Percentiles rank a stretch among this genome's conserved stretches.
Evolutionary conservation across 2,329 filamentous ascomycete species (phyloP).

Genomic region (Alternaria ethzedia): DNA sequence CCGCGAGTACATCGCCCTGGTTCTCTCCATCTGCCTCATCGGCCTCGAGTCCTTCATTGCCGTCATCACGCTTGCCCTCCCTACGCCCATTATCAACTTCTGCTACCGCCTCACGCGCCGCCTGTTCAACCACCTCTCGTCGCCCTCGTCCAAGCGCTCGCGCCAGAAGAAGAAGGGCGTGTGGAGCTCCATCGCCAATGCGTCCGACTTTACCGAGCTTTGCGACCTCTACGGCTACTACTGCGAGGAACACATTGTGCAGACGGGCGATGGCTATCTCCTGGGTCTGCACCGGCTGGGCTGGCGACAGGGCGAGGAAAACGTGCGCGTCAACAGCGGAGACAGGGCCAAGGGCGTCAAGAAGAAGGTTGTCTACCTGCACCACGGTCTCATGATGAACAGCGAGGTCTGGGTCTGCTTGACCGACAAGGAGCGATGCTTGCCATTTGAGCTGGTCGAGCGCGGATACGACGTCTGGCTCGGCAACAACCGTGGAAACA

Average conservation of each 20-base stretch:
- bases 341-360: constrained; percentile 60
- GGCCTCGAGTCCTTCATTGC: constrained; percentile 82
- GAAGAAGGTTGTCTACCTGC: constrained; percentile 91
- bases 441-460: constrained; percentile 89
- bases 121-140: constrained; percentile 79
- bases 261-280: constrained; percentile 92
- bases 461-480: constrained; percentile 96
- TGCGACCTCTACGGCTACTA: constrained; percentile 90
- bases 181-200: constrained; percentile 79
- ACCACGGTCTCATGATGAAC: constrained; percentile 98
- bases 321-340: constrained; percentile 76
- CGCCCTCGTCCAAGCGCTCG: constrained; percentile 71
- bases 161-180: constrained; percentile 74
- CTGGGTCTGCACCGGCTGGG: constrained; percentile 87
- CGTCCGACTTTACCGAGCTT: constrained; percentile 92
- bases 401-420: constrained; percentile 97
- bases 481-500: constrained; percentile 97
- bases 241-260: constrained; percentile 94
- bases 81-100: constrained; percentile 78
- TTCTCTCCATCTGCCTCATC: constrained; percentile 83
- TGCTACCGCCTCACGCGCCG: constrained; percentile 83
- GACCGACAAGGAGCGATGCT: constrained; percentile 81
- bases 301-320: constrained; percentile 81
- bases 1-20: constrained; percentile 84
- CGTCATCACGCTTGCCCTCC: constrained; percentile 85